Evolutionary conservation across 2,329 filamentous ascomycete genomes (phyloP).

Genomic region (Elsinoe ampelina): DNA sequence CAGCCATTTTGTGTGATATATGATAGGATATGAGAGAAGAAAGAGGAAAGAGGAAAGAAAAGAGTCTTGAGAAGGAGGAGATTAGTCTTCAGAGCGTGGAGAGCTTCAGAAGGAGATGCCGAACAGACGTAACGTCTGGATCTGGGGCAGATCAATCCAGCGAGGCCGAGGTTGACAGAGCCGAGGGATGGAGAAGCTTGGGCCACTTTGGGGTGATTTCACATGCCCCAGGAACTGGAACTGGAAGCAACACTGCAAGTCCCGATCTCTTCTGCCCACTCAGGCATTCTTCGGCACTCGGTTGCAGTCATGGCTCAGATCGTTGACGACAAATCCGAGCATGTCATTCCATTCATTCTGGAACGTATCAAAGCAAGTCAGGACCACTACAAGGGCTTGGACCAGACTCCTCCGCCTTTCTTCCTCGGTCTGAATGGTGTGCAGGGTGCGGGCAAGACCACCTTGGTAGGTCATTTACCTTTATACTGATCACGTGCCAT

Average conservation of each 20-base stretch:
- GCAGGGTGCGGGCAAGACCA: conserved; percentile 88
- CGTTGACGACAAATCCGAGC: conserved; percentile 66
- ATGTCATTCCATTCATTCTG: conserved; percentile 70
- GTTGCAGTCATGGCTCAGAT: conserved; percentile 40
- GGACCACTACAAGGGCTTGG: conserved; percentile 28
- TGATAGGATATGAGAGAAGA: conserved; percentile 2
- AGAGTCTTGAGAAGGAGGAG: conserved; percentile 2
- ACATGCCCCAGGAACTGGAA: conserved; percentile 5
- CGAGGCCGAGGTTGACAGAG: conserved; percentile 11
- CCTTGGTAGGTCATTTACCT: conserved; percentile 48
- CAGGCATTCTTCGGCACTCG: conserved; percentile 1
- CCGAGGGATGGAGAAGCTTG: conserved; percentile 9
- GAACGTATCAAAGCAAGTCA: conserved; percentile 47
- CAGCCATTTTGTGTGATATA: conserved; percentile 15
- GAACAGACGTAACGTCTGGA: background rate
- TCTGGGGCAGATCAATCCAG: conserved; percentile 1
- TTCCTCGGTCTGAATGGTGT: conserved; percentile 84
- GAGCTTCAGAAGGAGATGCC: conserved; percentile 5
- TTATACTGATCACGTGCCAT: background rate
- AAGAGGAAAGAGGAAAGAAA: background rate
- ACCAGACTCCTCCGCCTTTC: conserved; percentile 51
- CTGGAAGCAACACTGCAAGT: background rate
- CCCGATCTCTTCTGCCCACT: background rate
- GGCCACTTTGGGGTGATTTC: conserved; percentile 3
- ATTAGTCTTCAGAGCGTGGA: background rate